phyloP scores from a whole-genome alignment of 2,329 filamentous ascomycete genomes.

The Camillea tinctor region DNA sequence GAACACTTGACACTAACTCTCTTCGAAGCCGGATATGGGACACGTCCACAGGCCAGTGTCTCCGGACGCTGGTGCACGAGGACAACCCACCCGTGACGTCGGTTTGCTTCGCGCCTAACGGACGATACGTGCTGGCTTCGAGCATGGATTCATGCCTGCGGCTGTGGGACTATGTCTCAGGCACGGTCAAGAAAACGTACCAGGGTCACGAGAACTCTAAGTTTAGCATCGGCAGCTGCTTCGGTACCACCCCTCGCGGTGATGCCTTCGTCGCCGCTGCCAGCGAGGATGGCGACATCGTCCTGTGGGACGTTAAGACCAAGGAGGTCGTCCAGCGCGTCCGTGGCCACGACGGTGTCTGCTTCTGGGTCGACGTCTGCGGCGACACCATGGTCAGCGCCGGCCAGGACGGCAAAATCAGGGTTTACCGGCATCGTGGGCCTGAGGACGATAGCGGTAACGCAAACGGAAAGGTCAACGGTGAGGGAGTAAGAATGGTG shows the following conservation, averaged over 20 bases:
- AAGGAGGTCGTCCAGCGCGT: slow-evolving; percentile 78
- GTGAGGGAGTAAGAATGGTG: background rate
- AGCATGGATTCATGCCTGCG: slow-evolving; percentile 88
- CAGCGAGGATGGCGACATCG: slow-evolving; percentile 81
- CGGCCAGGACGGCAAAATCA: slow-evolving; percentile 54
- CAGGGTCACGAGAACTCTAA: slow-evolving; percentile 84
- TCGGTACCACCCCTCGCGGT: slow-evolving; percentile 64
- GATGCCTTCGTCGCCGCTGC: slow-evolving; percentile 71
- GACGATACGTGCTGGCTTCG: slow-evolving; percentile 87
- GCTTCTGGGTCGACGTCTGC: slow-evolving; percentile 64
- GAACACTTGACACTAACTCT: background rate
- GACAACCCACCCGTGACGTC: slow-evolving; percentile 88
- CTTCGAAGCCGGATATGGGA: slow-evolving; percentile 80
- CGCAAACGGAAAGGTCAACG: slow-evolving; percentile 13
- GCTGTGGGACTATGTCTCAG: slow-evolving; percentile 92
- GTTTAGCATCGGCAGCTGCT: slow-evolving; percentile 82
- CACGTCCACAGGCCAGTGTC: slow-evolving; percentile 88
- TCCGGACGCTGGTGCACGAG: slow-evolving; percentile 93
- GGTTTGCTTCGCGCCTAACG: slow-evolving; percentile 92
- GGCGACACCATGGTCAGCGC: slow-evolving; percentile 56
- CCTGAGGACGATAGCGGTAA: background rate
- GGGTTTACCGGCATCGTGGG: slow-evolving; percentile 43
- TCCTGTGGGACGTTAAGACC: slow-evolving; percentile 86
- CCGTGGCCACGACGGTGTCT: slow-evolving; percentile 54
- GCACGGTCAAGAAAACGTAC: slow-evolving; percentile 93